Conservation (phyloP, 1,284 basidiomycete species). For the Cerioporus squamosus region DNA sequence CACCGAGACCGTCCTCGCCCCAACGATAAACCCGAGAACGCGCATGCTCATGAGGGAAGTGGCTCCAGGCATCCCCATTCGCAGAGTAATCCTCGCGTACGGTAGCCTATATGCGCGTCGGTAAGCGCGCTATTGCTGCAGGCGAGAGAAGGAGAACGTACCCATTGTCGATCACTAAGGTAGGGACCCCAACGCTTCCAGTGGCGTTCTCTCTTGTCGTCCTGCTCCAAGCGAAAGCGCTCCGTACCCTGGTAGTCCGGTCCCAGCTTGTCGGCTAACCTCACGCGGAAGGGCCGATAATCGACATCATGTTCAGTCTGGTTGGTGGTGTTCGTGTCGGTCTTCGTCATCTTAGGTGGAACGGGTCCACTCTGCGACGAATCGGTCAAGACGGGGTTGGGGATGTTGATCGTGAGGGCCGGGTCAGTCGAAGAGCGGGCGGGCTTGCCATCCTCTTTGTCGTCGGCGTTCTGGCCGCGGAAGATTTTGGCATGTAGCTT, state of each 20-base stretch:
- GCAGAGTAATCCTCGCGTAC: conserved; percentile 98
- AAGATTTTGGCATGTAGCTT: conserved; percentile 83
- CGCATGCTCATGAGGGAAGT: conserved; percentile 96
- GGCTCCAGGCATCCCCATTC: conserved; percentile 96
- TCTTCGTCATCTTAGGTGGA: conserved; percentile 48
- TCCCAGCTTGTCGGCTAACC: conserved; percentile 63
- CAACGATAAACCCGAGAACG: conserved; percentile 95
- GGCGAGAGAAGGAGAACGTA: conserved; percentile 44
- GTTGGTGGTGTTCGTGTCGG: conserved; percentile 34
- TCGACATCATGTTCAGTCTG: conserved; percentile 27
- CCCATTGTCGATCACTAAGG: conserved; percentile 97
- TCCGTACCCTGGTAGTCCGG: conserved; percentile 69
- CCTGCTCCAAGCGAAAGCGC: conserved; percentile 73
- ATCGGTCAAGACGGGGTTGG: conserved; percentile 45
- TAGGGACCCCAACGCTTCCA: conserved; percentile 99
- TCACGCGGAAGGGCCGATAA: conserved; percentile 53
- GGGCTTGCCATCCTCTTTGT: conserved; percentile 24
- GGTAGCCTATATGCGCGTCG: conserved; percentile 68
- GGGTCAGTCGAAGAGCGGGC: conserved; percentile 42
- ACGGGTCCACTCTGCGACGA: conserved; percentile 14
- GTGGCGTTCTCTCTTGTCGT: conserved; percentile 70
- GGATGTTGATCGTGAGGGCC: conserved; percentile 81
- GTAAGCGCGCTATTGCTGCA: conserved; percentile 4
- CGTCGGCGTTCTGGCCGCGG: conserved; percentile 43
- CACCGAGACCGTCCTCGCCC: conserved; percentile 98